A percentile compares a stretch with the other conserved stretches of the same genome.
Conservation (phyloP, 306 rosid genomes). For the Prunus campanulata region DNA sequence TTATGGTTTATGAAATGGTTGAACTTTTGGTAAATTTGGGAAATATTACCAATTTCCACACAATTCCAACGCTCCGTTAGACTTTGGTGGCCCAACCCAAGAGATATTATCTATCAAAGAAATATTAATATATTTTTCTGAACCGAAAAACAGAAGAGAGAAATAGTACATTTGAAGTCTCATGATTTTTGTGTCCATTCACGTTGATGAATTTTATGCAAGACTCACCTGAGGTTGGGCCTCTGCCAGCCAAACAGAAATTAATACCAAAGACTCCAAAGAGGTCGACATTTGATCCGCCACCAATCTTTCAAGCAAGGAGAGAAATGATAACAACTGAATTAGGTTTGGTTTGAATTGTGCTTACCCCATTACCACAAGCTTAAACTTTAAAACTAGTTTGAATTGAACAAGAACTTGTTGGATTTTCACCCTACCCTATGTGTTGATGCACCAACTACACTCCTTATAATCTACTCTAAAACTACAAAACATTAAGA, state of each 20-base stretch:
- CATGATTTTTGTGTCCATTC: constrained; percentile 4
- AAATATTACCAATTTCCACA: no score
- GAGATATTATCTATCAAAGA: neutral
- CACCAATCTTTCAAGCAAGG: constrained; percentile 24
- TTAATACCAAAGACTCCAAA: neutral
- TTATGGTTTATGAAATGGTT: neutral
- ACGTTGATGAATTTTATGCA: constrained; percentile 1
- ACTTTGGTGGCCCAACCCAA: neutral
- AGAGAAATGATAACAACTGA: constrained; percentile 1
- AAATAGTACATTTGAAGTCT: constrained; percentile 3
- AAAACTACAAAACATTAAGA: neutral
- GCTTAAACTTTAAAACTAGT: neutral
- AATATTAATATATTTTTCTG: neutral
- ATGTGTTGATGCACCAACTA: constrained; percentile 24
- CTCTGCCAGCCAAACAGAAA: constrained; percentile 11
- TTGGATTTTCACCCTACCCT: neutral
- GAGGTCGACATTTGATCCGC: constrained; percentile 33
- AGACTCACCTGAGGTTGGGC: neutral
- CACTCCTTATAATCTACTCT: constrained; percentile 10
- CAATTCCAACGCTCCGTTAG: no score
- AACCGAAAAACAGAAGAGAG: no score
- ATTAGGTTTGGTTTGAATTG: constrained; percentile 10
- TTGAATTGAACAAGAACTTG: neutral
- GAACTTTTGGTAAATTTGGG: neutral
- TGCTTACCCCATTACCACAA: neutral